These are phyloP conservation scores for Mucor saturninus DNA, from an alignment of 371 early-diverging fungal species.

Conservation along the genomic window DNA sequence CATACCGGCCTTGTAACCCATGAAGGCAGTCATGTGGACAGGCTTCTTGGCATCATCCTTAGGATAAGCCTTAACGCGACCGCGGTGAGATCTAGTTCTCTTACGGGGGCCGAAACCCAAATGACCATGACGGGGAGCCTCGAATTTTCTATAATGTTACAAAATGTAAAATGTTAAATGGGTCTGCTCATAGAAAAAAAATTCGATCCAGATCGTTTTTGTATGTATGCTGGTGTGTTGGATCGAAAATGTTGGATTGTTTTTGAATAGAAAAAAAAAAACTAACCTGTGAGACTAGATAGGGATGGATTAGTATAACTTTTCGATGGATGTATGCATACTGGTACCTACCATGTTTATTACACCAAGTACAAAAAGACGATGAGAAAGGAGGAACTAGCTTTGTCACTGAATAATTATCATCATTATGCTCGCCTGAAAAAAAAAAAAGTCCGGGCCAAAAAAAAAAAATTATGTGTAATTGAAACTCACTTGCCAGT, in stretches of 20 bases:
- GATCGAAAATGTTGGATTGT: background rate
- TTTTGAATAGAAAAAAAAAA: background rate
- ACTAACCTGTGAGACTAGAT: constrained; percentile 32
- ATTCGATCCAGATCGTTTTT: background rate
- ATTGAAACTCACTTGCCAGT: background rate
- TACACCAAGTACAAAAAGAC: constrained; percentile 30
- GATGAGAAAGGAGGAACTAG: constrained; percentile 24
- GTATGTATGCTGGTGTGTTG: background rate
- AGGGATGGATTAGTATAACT: constrained; percentile 4
- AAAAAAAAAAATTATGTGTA: background rate
- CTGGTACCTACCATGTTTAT: constrained; percentile 25
- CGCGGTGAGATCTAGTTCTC: constrained; percentile 94
- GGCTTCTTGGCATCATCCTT: constrained; percentile 96
- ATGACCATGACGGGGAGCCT: constrained; percentile 97
- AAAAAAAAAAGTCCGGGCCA: background rate
- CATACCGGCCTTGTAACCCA: constrained; percentile 99
- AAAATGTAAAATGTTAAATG: background rate
- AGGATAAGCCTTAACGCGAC: constrained; percentile 98
- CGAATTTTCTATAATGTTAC: constrained; percentile 25
- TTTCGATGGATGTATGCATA: constrained; percentile 16
- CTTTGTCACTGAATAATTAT: background rate
- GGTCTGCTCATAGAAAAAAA: background rate
- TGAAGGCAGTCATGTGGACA: constrained; percentile 98
- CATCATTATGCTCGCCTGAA: background rate
- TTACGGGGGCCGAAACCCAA: constrained; percentile 99